Evolutionary conservation across 805 yeast species (phyloP).

Genomic region (Saccharomyces jurei): DNA sequence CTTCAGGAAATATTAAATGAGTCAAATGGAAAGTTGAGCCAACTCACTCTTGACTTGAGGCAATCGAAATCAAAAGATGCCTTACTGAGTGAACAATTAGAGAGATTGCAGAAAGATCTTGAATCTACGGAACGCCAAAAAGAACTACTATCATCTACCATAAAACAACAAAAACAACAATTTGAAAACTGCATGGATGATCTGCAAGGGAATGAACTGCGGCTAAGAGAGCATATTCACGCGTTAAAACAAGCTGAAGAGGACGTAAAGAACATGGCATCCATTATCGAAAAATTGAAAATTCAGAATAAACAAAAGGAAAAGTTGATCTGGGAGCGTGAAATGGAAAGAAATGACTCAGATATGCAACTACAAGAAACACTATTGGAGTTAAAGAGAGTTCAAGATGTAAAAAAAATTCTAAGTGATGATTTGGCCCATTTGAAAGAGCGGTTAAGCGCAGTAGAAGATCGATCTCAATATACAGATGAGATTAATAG

Average conservation of each 20-base stretch:
- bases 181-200: constrained; percentile 68
- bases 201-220: constrained; percentile 72
- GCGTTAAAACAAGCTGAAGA: constrained; percentile 41
- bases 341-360: constrained; percentile 40
- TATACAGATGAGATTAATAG: constrained; percentile 44
- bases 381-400: constrained; percentile 43
- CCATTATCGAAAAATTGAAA: constrained; percentile 45
- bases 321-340: constrained; percentile 47
- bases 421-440: constrained; percentile 51
- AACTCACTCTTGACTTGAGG: constrained; percentile 36
- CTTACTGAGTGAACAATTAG: constrained; percentile 33
- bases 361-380: constrained; percentile 52
- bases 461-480: constrained; percentile 36
- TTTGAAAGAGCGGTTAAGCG: constrained; percentile 39
- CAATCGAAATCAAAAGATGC: constrained; percentile 33
- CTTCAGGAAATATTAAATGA: constrained; percentile 45
- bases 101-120: constrained; percentile 45
- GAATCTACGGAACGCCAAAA: constrained; percentile 51
- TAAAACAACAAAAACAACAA: constrained; percentile 57
- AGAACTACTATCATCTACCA: constrained; percentile 43
- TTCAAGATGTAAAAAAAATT: constrained; percentile 40
- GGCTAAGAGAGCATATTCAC: constrained; percentile 44
- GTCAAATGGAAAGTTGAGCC: constrained; percentile 36
- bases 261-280: constrained; percentile 49
- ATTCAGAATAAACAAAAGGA: constrained; percentile 45